Evolutionary conservation across 2,329 filamentous ascomycete species (phyloP).

Genomic region (Ophiostoma tasmaniense): DNA sequence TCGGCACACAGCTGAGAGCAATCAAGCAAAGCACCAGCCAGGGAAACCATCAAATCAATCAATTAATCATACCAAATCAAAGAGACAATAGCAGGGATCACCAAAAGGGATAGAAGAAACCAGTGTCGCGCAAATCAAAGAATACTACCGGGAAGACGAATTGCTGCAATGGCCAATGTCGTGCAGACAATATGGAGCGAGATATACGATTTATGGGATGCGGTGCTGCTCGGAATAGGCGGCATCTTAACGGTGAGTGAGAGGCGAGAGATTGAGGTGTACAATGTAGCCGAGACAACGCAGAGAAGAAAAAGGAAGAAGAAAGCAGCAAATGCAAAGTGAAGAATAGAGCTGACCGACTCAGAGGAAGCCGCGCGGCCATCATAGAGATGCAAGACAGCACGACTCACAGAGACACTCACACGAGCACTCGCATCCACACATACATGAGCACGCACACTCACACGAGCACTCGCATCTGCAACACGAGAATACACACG

Average conservation of each 20-base stretch:
- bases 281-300: background rate
- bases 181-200: conserved; percentile 17
- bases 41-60: background rate
- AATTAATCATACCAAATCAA: background rate
- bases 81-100: background rate
- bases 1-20: background rate
- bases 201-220: conserved; percentile 22
- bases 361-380: background rate
- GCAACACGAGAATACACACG: background rate
- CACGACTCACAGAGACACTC: background rate
- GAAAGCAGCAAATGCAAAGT: background rate
- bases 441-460: background rate
- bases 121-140: background rate
- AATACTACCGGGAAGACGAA: background rate
- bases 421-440: background rate
- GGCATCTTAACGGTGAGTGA: conserved; percentile 14
- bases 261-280: background rate
- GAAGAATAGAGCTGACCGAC: background rate
- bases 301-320: background rate
- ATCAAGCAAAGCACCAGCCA: background rate
- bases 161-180: conserved; percentile 6
- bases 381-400: background rate
- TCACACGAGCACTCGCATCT: background rate
- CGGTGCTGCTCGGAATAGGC: conserved; percentile 20
- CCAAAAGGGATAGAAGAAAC: background rate